A percentile compares a stretch with the other conserved stretches of the same genome.
Evolutionary conservation across 441 rosid genomes (phyloP).

Genomic region (Raphanus hybrid): DNA sequence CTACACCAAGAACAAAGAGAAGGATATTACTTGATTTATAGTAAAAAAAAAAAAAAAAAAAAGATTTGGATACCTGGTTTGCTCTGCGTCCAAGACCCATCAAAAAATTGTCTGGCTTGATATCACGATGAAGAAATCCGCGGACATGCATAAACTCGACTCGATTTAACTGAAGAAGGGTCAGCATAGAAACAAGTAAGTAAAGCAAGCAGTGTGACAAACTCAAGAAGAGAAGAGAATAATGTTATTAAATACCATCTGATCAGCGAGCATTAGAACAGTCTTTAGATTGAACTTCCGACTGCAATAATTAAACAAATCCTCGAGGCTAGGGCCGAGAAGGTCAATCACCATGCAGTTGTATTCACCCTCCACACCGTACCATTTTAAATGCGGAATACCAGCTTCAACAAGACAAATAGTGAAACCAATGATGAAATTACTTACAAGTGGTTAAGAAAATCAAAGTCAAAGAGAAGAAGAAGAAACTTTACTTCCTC

Average conservation of each 20-base stretch:
- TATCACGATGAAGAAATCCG: slow-evolving; percentile 86
- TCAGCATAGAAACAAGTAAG: not conserved
- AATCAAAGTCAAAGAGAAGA: not conserved
- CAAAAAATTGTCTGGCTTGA: slow-evolving; percentile 81
- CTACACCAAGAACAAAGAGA: slow-evolving; percentile 40
- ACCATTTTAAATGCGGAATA: slow-evolving; percentile 96
- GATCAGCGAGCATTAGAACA: slow-evolving; percentile 86
- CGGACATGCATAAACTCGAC: slow-evolving; percentile 83
- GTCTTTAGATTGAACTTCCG: slow-evolving; percentile 91
- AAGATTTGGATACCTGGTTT: slow-evolving; percentile 55
- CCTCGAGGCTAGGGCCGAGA: slow-evolving; percentile 98
- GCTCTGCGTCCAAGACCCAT: slow-evolving; percentile 88
- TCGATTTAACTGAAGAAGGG: slow-evolving; percentile 56
- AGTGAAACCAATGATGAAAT: not conserved
- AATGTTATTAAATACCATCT: slow-evolving; percentile 54
- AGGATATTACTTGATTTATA: not conserved
- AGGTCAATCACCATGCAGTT: slow-evolving; percentile 97
- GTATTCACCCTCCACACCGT: slow-evolving; percentile 90
- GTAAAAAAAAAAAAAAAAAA: not conserved
- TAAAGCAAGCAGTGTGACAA: not conserved
- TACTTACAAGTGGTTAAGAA: not conserved
- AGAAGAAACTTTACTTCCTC: too few species aligned
- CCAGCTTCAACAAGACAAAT: slow-evolving; percentile 67
- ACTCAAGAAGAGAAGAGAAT: slow-evolving; percentile 1
- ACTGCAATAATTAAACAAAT: slow-evolving; percentile 91